Conservation (phyloP, 371 early-diverging fungal genomes). For the Lichtheimia hyalospora region DNA sequence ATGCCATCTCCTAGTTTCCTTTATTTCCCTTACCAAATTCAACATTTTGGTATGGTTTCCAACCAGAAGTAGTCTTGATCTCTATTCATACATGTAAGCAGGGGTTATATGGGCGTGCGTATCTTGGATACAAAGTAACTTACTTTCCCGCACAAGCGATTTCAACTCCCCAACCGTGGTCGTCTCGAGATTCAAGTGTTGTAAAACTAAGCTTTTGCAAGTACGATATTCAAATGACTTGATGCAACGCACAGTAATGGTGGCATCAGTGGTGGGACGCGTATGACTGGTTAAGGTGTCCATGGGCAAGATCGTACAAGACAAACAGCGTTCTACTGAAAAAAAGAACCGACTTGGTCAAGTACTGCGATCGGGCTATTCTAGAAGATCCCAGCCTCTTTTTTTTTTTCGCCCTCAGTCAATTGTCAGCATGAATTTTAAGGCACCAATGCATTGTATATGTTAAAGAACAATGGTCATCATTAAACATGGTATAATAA, state of each 20-base stretch:
- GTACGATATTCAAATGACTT: conserved; percentile 91
- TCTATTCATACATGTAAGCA: conserved; percentile 33
- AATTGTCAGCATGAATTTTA: no score
- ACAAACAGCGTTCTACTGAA: neutral
- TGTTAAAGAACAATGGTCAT: no score
- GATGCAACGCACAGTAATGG: conserved; percentile 84
- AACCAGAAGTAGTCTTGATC: conserved; percentile 63
- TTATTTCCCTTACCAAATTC: conserved; percentile 52
- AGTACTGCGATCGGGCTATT: no score
- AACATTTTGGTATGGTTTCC: conserved; percentile 73
- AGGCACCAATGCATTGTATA: no score
- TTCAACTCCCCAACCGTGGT: conserved; percentile 76
- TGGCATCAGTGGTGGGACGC: conserved; percentile 56
- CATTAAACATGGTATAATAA: no score
- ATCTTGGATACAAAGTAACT: conserved; percentile 9
- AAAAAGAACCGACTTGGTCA: no score
- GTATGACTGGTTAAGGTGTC: conserved; percentile 51
- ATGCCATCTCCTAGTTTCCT: neutral
- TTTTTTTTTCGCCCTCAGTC: neutral
- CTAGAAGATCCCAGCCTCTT: neutral
- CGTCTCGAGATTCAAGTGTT: conserved; percentile 64
- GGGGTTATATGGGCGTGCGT: conserved; percentile 1
- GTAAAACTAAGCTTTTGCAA: conserved; percentile 78
- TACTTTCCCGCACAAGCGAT: conserved; percentile 66
- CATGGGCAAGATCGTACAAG: neutral